Conservation (phyloP, 202 grass and related monocot species). For the Schoenoplectus triqueter region DNA sequence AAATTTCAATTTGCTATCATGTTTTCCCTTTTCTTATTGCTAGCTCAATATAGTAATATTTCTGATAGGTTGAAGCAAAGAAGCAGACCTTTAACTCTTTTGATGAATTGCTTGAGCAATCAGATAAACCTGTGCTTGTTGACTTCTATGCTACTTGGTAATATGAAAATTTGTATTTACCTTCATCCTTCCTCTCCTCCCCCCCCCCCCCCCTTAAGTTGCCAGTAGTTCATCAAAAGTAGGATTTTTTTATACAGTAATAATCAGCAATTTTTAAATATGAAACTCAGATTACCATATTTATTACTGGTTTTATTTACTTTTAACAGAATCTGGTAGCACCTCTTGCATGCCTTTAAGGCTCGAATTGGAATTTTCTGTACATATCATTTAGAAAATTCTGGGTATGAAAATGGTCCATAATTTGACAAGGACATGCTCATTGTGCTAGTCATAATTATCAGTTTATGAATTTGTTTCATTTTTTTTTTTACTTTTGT, state of each 20-base stretch:
- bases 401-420: neutral
- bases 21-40: conserved; percentile 6
- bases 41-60: neutral
- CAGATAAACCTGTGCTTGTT: conserved; percentile 82
- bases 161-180: conserved; percentile 23
- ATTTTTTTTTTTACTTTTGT: neutral
- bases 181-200: neutral
- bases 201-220: neutral
- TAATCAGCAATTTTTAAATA: neutral
- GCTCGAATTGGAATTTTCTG: neutral
- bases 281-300: neutral
- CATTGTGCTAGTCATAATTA: neutral
- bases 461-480: conserved; percentile 4
- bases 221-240: neutral
- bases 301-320: neutral
- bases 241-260: neutral
- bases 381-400: neutral
- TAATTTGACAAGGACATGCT: neutral
- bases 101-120: conserved; percentile 87
- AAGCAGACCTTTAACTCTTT: conserved; percentile 81
- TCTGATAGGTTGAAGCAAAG: conserved; percentile 73
- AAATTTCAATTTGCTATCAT: neutral
- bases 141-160: conserved; percentile 99
- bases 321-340: neutral
- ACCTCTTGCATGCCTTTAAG: neutral